Evolutionary conservation across 805 yeast species (phyloP), one percentile per base, ranked within the genome.

Genomic region (Candida oleophila): DNA sequence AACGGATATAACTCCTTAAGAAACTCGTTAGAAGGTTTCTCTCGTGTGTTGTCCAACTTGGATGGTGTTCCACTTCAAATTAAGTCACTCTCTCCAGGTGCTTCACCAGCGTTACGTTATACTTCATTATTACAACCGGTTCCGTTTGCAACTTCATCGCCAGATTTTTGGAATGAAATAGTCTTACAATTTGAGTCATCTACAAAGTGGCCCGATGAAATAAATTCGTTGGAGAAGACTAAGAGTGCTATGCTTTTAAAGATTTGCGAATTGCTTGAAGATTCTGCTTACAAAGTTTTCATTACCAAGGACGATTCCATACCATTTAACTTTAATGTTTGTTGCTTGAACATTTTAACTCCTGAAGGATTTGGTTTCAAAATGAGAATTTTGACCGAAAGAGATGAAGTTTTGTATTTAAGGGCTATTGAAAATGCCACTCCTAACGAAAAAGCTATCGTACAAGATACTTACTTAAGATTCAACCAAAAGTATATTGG

Each of bases 141-240:
- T 35, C 96, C 96, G 33, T 86, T 80, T 71, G 89, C 92, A 5
- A 73, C 76, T 25, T 75, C 87, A 2, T 82, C 78, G 54, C 90
- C 89, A 3, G 88, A 86, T 58, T 87, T 86, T 59, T 81, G 89
- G 73, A 88, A 86, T 55, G 91, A 87, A 38, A 83, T 85, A 14
- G 76, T 94, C 8, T 62, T 94, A 33, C 96, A 91, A 65, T 89
- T 94, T 64, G 99, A 94, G 68, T 73, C 87, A 3, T 88, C 96
- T 2, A 76, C 80, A n/a, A 82, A 83, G 62, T 94, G 99, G 99
- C 99, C 99, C 2, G 96, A 88, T 64, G 97, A 94, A 62, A 62
- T 89, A 4, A 68, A 75, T 35, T 90, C 97, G 2, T 68, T 90
- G 45, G 98, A 94, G 63, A 84, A 86, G 57, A 86, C 96, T 14